Evolutionary conservation across 2,329 filamentous ascomycete genomes (phyloP).

Genomic region (Ceratocystis ficicola): DNA sequence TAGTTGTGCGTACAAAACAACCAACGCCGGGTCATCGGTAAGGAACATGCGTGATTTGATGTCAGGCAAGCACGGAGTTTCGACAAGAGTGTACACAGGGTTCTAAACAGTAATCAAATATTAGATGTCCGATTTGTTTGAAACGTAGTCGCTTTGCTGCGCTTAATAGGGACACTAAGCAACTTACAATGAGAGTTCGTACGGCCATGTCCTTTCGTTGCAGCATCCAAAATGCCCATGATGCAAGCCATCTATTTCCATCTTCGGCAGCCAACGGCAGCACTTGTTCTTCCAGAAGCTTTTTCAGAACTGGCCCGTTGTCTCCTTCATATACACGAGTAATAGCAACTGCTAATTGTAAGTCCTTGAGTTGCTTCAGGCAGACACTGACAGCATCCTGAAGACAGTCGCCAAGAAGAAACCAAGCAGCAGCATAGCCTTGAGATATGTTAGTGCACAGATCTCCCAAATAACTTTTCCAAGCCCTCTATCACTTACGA

Average conservation of each 20-base stretch:
- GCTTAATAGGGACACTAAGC: background rate
- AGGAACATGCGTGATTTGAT: conserved; percentile 68
- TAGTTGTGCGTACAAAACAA: conserved; percentile 77
- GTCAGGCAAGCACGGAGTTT: conserved; percentile 55
- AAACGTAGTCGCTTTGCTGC: too few relatives aligned
- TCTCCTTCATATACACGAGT: conserved; percentile 82
- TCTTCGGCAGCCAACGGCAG: conserved; percentile 64
- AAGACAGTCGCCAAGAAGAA: conserved; percentile 74
- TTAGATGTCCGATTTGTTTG: background rate
- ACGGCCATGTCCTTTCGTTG: conserved; percentile 73
- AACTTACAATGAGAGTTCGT: conserved; percentile 61
- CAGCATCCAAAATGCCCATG: conserved; percentile 92
- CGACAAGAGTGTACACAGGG: conserved; percentile 62
- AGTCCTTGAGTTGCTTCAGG: conserved; percentile 72
- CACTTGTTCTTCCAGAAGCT: conserved; percentile 67
- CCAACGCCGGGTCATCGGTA: conserved; percentile 78
- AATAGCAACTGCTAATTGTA: conserved; percentile 81
- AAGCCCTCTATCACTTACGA: conserved; percentile 37
- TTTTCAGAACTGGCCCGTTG: conserved; percentile 57
- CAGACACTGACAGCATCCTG: conserved; percentile 79
- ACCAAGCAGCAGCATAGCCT: conserved; percentile 95
- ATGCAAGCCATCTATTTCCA: conserved; percentile 85
- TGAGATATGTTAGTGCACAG: conserved; percentile 9
- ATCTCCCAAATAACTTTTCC: background rate
- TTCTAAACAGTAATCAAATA: conserved; percentile 38